Evolutionary conservation across 2,329 filamentous ascomycete species (phyloP).

Genomic region (Botrytis aclada): DNA sequence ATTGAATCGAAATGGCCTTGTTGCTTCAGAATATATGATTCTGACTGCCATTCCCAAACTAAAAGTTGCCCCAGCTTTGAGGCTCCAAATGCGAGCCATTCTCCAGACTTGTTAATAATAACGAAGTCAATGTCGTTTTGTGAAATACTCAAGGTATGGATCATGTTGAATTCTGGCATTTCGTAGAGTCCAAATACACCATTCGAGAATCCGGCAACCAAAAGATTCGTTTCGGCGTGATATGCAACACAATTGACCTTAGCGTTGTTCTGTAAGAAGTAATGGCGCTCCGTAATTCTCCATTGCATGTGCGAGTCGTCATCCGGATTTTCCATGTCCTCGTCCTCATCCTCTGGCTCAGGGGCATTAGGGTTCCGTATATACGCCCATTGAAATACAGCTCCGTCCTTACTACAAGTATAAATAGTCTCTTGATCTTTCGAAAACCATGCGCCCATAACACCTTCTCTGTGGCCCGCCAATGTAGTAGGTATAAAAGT

Average conservation of each 20-base stretch:
- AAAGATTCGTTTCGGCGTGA: slow-evolving; percentile 79
- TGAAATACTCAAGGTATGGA: slow-evolving; percentile 89
- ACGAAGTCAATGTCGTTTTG: slow-evolving; percentile 96
- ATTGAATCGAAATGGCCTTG: slow-evolving; percentile 96
- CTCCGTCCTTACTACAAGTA: slow-evolving; percentile 95
- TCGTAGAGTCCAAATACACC: slow-evolving; percentile 94
- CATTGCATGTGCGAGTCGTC: slow-evolving; percentile 72
- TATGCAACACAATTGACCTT: slow-evolving; percentile 88
- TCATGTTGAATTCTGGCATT: slow-evolving; percentile 91
- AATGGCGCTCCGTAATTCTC: slow-evolving; percentile 88
- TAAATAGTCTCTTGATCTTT: slow-evolving; percentile 93
- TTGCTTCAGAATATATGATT: slow-evolving; percentile 97
- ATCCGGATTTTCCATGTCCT: slow-evolving; percentile 58
- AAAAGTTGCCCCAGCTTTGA: slow-evolving; percentile 93
- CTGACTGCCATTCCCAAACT: slow-evolving; percentile 99
- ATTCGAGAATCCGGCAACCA: slow-evolving; percentile 96
- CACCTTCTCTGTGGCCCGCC: slow-evolving; percentile 83
- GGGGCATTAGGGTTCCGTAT: slow-evolving; percentile 56
- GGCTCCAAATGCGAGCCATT: slow-evolving; percentile 96
- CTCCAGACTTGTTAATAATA: slow-evolving; percentile 87
- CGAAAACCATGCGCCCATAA: slow-evolving; percentile 96
- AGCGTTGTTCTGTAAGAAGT: slow-evolving; percentile 88
- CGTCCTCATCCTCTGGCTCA: slow-evolving; percentile 44
- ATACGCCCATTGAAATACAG: slow-evolving; percentile 92
- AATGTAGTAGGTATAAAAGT: slow-evolving; percentile 87